These are phyloP conservation scores for Cystofilobasidium bisporidii DNA, from an alignment of 768 basidiomycete species.

Conservation along the genomic window DNA sequence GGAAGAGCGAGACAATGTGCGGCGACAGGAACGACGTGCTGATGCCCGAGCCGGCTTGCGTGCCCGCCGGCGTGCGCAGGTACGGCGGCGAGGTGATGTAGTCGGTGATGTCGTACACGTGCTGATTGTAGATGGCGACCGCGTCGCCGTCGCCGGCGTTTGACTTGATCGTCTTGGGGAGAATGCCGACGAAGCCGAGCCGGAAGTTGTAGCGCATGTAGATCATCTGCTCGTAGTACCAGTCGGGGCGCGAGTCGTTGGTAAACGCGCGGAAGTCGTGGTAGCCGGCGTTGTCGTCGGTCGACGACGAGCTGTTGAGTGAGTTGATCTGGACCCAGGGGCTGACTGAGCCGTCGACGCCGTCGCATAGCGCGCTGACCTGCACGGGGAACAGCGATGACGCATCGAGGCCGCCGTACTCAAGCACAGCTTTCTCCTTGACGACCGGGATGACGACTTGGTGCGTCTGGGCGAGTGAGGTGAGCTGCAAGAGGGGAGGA, in stretches of 20 bases:
- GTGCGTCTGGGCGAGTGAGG: constrained; percentile 46
- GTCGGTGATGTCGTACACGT: constrained; percentile 76
- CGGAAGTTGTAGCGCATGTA: constrained; percentile 78
- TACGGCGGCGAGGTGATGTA: constrained; percentile 50
- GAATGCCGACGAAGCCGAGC: constrained; percentile 77
- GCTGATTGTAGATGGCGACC: constrained; percentile 74
- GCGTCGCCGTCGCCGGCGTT: constrained; percentile 39
- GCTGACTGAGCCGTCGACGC: constrained; percentile 65
- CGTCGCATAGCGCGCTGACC: constrained; percentile 87
- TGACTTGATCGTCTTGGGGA: constrained; percentile 60
- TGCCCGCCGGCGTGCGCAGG: constrained; percentile 33
- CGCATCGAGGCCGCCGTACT: constrained; percentile 70
- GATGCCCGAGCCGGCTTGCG: constrained; percentile 41
- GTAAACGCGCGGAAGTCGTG: constrained; percentile 85
- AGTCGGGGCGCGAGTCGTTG: constrained; percentile 87
- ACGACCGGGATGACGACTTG: constrained; percentile 61
- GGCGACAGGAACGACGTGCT: constrained; percentile 62
- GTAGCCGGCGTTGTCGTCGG: constrained; percentile 64
- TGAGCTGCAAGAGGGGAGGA: constrained; percentile 14
- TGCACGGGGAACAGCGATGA: constrained; percentile 88
- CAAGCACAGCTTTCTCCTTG: constrained; percentile 59
- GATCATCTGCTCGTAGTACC: constrained; percentile 92
- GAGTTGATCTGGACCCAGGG: constrained; percentile 72
- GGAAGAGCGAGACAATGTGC: constrained; percentile 65
- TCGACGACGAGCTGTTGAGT: constrained; percentile 47